Evolutionary conservation across 2,329 filamentous ascomycete genomes (phyloP).

Genomic region (Rasamsonia emersonii): DNA sequence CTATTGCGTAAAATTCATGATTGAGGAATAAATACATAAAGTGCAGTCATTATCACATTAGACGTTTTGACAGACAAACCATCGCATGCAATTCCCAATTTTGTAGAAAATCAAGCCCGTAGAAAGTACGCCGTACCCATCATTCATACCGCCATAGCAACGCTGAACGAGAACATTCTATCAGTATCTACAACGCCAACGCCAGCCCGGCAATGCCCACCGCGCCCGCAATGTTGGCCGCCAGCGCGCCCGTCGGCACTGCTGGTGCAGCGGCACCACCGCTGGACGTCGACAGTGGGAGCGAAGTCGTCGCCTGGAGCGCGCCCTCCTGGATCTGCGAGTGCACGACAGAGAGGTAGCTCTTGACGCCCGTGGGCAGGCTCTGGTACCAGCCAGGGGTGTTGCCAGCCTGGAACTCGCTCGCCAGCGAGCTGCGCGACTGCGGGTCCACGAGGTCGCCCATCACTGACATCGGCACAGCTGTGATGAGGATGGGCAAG

Average conservation of each 20-base stretch:
- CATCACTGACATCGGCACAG: slow-evolving; percentile 22
- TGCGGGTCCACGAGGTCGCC: slow-evolving; percentile 20
- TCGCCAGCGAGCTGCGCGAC: slow-evolving; percentile 21
- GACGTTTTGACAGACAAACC: too few species aligned
- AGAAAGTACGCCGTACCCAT: too few species aligned
- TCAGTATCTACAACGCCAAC: slow-evolving; percentile 4
- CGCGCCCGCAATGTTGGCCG: slow-evolving; percentile 12
- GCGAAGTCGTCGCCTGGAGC: slow-evolving; percentile 17
- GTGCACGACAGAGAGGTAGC: slow-evolving; percentile 23
- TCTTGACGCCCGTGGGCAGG: slow-evolving; percentile 23
- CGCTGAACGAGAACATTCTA: too few species aligned
- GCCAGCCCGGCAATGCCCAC: slow-evolving; percentile 8
- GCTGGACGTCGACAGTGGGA: slow-evolving; percentile 10
- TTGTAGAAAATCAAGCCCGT: too few species aligned
- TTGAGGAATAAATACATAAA: too few species aligned
- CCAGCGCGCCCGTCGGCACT: slow-evolving; percentile 7
- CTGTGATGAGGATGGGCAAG: slow-evolving; percentile 22
- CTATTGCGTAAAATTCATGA: too few species aligned
- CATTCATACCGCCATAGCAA: too few species aligned
- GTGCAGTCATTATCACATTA: too few species aligned
- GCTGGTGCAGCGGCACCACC: slow-evolving; percentile 8
- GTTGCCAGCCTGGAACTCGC: slow-evolving; percentile 21
- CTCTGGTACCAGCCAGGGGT: slow-evolving; percentile 25
- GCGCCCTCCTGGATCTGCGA: slow-evolving; percentile 20
- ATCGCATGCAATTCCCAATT: too few species aligned